Evolutionary conservation across 192 early-diverging fungal genomes (phyloP).

Genomic region (Backusella luteola): DNA sequence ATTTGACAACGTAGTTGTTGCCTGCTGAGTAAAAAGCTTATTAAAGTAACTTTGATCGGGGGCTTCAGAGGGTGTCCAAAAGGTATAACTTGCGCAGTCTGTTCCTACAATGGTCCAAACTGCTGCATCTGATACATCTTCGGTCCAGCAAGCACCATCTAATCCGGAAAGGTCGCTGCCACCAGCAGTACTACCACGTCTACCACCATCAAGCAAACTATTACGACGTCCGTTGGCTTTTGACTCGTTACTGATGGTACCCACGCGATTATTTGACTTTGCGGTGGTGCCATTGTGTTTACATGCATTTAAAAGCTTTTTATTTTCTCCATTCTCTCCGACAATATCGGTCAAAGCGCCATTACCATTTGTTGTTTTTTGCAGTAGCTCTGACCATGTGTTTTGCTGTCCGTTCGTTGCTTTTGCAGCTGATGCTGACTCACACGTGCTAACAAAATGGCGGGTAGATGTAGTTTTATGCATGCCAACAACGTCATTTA

Average conservation of each 20-base stretch:
- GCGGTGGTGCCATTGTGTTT: not conserved
- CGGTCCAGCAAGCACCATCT: constrained; percentile 55
- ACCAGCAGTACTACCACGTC: not conserved
- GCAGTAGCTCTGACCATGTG: constrained; percentile 1
- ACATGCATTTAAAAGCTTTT: constrained; percentile 16
- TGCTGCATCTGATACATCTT: constrained; percentile 81
- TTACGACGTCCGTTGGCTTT: constrained; percentile 8
- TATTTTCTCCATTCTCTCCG: constrained; percentile 2
- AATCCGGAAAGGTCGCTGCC: not conserved
- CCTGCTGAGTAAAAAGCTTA: not conserved
- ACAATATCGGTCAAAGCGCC: not conserved
- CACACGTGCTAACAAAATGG: constrained; percentile 13
- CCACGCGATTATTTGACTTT: constrained; percentile 20
- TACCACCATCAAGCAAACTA: constrained; percentile 5
- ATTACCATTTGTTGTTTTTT: constrained; percentile 13
- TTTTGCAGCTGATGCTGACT: not conserved
- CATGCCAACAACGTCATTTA: constrained; percentile 75
- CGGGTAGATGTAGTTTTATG: constrained; percentile 54
- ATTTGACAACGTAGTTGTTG: not conserved
- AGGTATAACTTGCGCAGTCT: constrained; percentile 56
- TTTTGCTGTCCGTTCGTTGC: not conserved
- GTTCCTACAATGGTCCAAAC: constrained; percentile 94
- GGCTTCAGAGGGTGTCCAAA: constrained; percentile 43
- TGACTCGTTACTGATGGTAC: constrained; percentile 24
- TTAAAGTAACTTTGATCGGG: not conserved